A percentile compares a stretch with the other conserved stretches of the same genome.
These are phyloP conservation scores for Phytopythium chamaehyphon DNA, from an alignment of 352 stramenopile species.

Conservation along the genomic window DNA sequence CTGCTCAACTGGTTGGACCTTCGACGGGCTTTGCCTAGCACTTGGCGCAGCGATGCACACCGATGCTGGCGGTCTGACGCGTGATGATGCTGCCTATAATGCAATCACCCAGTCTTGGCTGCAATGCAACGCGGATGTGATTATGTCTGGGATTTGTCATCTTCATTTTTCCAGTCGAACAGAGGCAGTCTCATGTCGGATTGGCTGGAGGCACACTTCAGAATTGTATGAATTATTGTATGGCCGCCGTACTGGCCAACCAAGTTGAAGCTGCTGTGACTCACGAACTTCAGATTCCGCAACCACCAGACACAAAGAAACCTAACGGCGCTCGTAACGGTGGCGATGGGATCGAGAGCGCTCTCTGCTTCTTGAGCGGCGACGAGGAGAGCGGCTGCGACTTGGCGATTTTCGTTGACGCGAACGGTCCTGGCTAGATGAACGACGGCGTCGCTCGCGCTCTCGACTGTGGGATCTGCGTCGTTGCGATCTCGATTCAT, in stretches of 20 bases:
- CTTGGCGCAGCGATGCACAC: not conserved
- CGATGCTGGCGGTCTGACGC: too few species aligned
- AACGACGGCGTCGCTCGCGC: not conserved
- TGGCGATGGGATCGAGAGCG: not conserved
- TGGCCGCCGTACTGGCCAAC: too few species aligned
- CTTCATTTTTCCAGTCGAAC: too few species aligned
- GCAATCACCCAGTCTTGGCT: not conserved
- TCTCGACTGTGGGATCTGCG: not conserved
- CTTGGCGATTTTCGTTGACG: not conserved
- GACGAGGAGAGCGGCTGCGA: not conserved
- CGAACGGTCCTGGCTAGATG: not conserved
- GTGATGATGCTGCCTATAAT: constrained; percentile 3
- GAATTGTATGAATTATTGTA: too few species aligned
- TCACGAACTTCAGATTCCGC: too few species aligned
- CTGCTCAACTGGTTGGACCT: too few species aligned
- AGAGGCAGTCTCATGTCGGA: too few species aligned
- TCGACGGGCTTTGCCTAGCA: too few species aligned
- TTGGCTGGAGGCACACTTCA: too few species aligned
- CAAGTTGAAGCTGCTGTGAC: too few species aligned
- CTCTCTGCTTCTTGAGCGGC: not conserved
- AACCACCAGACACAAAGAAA: too few species aligned
- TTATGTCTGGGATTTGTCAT: not conserved
- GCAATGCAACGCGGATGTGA: not conserved
- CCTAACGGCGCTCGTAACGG: not conserved
- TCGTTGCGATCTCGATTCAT: not conserved